These are phyloP conservation scores for Beauveria pseudobassiana DNA, from an alignment of 2,329 filamentous ascomycete species.

Conservation along the genomic window DNA sequence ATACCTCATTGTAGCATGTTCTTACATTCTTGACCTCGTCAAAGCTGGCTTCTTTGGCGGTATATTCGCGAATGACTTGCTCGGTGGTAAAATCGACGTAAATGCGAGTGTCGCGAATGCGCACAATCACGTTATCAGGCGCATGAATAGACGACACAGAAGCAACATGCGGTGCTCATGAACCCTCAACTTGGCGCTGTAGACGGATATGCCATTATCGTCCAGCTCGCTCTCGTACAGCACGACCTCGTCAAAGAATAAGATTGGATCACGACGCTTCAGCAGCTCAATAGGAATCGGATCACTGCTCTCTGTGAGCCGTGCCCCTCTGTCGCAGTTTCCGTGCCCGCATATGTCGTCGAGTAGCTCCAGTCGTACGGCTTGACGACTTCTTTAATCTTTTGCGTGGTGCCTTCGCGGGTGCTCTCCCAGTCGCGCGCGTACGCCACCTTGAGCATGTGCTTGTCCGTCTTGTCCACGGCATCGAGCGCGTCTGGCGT, in stretches of 20 bases:
- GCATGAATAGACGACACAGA: slow-evolving; percentile 82
- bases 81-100: slow-evolving; percentile 81
- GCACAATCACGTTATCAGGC: slow-evolving; percentile 79
- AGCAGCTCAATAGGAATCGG: slow-evolving; percentile 79
- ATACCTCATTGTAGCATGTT: slow-evolving; percentile 4
- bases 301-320: slow-evolving; percentile 25
- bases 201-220: slow-evolving; percentile 88
- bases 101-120: slow-evolving; percentile 82
- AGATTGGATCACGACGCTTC: slow-evolving; percentile 81
- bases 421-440: slow-evolving; percentile 72
- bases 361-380: slow-evolving; percentile 98
- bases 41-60: slow-evolving; percentile 76
- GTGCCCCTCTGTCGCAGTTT: slow-evolving; percentile 17
- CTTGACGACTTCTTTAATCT: slow-evolving; percentile 88
- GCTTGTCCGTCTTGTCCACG: slow-evolving; percentile 87
- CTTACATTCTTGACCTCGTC: slow-evolving; percentile 65
- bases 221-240: slow-evolving; percentile 97
- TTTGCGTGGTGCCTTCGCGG: slow-evolving; percentile 68
- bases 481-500: slow-evolving; percentile 80
- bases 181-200: slow-evolving; percentile 85
- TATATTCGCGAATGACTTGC: slow-evolving; percentile 82
- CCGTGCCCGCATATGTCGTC: slow-evolving; percentile 73
- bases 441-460: slow-evolving; percentile 91
- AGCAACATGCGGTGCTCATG: slow-evolving; percentile 86
- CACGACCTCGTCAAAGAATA: slow-evolving; percentile 94